Conservation (phyloP, 768 basidiomycete species). For the Trametes gibbosa region DNA sequence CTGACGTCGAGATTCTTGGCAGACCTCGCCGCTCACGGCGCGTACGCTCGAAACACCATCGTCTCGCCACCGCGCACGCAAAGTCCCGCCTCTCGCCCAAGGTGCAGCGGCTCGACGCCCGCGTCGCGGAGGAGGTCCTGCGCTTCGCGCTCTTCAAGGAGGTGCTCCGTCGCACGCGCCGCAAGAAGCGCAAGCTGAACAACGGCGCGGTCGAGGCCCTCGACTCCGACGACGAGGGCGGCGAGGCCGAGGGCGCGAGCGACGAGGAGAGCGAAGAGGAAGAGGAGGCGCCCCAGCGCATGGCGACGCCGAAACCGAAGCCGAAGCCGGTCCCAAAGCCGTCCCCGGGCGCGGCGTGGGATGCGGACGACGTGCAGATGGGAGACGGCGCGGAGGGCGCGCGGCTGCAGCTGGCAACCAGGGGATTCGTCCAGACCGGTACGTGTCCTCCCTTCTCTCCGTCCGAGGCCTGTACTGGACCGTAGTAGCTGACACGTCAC, state of each 20-base stretch:
- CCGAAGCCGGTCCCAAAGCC: conserved; percentile 27
- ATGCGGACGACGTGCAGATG: conserved; percentile 59
- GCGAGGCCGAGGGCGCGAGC: conserved; percentile 50
- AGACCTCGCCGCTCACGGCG: conserved; percentile 97
- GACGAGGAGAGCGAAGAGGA: conserved; percentile 50
- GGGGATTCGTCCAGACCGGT: conserved; percentile 59
- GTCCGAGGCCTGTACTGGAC: not conserved
- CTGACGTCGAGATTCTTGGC: not conserved
- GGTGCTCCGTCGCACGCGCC: conserved; percentile 75
- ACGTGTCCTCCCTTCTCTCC: conserved; percentile 24
- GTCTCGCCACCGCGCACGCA: conserved; percentile 96
- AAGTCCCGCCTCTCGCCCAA: conserved; percentile 87
- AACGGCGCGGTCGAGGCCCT: conserved; percentile 43
- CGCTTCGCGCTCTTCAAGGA: conserved; percentile 98
- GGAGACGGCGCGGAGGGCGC: conserved; percentile 38
- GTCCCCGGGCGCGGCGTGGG: conserved; percentile 33
- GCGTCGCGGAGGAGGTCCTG: conserved; percentile 90
- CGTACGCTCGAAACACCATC: conserved; percentile 98
- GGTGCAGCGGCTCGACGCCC: conserved; percentile 83
- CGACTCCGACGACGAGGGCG: conserved; percentile 44
- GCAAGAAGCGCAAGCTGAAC: conserved; percentile 87
- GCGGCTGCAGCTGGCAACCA: conserved; percentile 38
- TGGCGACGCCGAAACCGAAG: conserved; percentile 48
- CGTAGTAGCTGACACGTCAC: not conserved
- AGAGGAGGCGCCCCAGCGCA: conserved; percentile 44